Evolutionary conservation across 2,329 filamentous ascomycete genomes (phyloP), one percentile per base, ranked within the genome.

Genomic region (Trichoderma harzianum): DNA sequence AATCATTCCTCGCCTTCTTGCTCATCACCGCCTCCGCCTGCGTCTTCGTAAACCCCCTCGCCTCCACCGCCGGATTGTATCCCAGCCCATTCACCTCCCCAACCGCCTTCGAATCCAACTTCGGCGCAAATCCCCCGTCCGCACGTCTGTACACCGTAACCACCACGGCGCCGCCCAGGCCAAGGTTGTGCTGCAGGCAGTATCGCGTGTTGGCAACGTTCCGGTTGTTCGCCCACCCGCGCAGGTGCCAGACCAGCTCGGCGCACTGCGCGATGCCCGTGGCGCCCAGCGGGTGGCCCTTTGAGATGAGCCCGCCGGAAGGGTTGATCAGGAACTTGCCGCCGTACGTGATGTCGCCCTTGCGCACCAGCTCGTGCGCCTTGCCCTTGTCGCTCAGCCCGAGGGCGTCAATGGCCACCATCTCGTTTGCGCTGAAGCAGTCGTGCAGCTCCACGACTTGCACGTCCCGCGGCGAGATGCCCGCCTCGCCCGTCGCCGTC

Each of bases 261-360:
- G 95, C 93, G 79, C 95, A 98, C 84, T 98, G 95, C 14, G 95
- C 96, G 67, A 98, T 87, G n/a, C 96, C 95, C 0, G 94, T 97
- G 0, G 95, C 95, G 39, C 95, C 95, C 5, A 98, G 90, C 0
- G 96, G 95, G 81, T 98, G 95, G 53, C 95, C 96, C 85, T 98
- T 98, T 74, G 93, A 96, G 78, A 98, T 98, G 71, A 98, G 88
- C 1, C 96, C 96, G 57, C 95, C 96, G 0, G 93, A 97, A 1
- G 95, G 95, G 83, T 98, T 98, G 81, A 98, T 89, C 74, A 98
- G 88, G 80, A 93, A 90, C 78, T 89, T 88, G 61, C 93, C 90
- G 69, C 95, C 94, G 80, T 98, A 97, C 1, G 95, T 98, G 79
- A 98, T 97, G 78, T 95, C 94, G 32, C 95, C 95, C 11, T 83